A percentile compares a stretch with the other conserved stretches of the same genome.
phyloP scores from a whole-genome alignment of 371 early-diverging fungal species.

The Apophysomyces elegans region DNA sequence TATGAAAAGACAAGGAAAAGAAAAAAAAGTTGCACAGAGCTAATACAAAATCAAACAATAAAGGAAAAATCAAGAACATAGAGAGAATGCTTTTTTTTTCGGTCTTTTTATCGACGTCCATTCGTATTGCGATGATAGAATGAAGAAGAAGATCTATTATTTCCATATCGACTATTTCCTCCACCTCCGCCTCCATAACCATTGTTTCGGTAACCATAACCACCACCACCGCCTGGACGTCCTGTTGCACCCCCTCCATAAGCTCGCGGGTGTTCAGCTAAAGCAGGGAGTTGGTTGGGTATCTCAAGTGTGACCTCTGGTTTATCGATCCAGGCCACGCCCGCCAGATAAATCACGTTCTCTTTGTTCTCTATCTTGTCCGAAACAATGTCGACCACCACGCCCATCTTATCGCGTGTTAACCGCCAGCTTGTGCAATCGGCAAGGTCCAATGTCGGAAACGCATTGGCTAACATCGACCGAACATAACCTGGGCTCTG shows the following conservation, averaged over 20 bases:
- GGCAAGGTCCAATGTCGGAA: constrained; percentile 68
- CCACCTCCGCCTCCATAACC: constrained; percentile 19
- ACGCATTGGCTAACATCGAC: constrained; percentile 69
- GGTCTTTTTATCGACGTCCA: background rate
- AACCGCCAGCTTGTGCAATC: constrained; percentile 79
- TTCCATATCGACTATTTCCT: constrained; percentile 14
- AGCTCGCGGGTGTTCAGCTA: constrained; percentile 64
- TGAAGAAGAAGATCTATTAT: background rate
- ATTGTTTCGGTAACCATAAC: constrained; percentile 25
- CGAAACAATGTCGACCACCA: constrained; percentile 81
- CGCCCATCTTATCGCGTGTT: constrained; percentile 79
- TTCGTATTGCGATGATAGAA: background rate
- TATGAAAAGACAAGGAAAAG: background rate
- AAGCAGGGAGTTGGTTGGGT: constrained; percentile 76
- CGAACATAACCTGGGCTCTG: constrained; percentile 83
- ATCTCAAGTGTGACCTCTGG: constrained; percentile 66
- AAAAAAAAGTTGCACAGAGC: background rate
- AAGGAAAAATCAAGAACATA: background rate
- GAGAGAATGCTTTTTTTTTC: background rate
- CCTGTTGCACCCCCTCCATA: constrained; percentile 8
- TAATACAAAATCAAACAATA: background rate
- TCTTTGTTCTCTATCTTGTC: constrained; percentile 66
- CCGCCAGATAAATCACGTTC: constrained; percentile 47
- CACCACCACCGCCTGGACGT: constrained; percentile 24
- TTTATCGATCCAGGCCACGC: constrained; percentile 66